Percentiles rank a stretch among this genome's conserved stretches.
Evolutionary conservation across 2,329 filamentous ascomycete species (phyloP).

Genomic region (Volutella citrinella): DNA sequence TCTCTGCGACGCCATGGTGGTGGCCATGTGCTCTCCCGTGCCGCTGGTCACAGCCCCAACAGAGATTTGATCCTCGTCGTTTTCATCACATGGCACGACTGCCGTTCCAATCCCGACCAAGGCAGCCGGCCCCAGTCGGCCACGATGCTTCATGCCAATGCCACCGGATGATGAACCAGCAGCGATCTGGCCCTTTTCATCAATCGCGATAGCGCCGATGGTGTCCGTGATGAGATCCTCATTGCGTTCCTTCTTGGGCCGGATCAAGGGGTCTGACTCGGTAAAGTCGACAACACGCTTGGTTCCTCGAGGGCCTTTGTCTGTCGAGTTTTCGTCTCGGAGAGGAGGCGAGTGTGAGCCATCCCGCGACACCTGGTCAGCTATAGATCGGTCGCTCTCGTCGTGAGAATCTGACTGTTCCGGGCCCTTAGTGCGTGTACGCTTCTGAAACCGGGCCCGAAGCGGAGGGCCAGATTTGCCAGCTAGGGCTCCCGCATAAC

Average conservation of each 20-base stretch:
- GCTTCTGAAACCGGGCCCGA: no score
- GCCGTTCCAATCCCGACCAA: conserved; percentile 88
- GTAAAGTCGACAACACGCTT: no score
- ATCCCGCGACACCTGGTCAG: no score
- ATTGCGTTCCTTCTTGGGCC: no score
- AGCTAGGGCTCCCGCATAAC: conserved; percentile 14
- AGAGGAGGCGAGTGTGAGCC: no score
- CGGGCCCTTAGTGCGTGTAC: no score
- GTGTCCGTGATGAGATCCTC: conserved; percentile 82
- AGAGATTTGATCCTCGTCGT: conserved; percentile 64
- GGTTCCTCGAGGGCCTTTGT: no score
- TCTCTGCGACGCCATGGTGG: conserved; percentile 83
- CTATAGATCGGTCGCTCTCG: no score
- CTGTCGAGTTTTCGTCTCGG: no score
- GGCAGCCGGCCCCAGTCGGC: conserved; percentile 87
- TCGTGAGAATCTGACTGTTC: no score
- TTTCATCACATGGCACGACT: conserved; percentile 72
- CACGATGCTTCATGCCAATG: conserved; percentile 96
- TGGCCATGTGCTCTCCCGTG: conserved; percentile 97
- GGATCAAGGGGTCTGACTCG: no score
- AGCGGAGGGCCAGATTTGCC: no score
- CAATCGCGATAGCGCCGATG: conserved; percentile 92
- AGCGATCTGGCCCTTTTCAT: conserved; percentile 81
- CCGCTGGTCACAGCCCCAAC: conserved; percentile 89
- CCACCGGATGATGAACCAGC: conserved; percentile 95